Base-by-base conservation (phyloP, 257 asterid species). In the Avicennia marina region DNA sequence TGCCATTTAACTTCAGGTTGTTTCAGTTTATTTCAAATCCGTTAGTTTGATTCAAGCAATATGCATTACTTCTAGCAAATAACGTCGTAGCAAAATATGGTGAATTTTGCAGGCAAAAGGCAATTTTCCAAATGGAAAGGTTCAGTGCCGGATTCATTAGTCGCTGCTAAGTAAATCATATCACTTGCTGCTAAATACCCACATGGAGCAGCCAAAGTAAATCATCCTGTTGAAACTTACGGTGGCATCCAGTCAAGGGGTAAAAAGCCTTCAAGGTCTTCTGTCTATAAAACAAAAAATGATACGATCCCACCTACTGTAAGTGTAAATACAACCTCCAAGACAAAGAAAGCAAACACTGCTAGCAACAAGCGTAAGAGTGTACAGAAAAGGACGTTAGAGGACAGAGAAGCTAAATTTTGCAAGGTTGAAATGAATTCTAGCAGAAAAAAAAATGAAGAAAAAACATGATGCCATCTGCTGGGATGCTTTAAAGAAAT, bases 161-260 rank as follows among this genome's bases (percentile, higher is more conserved):
- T n/a, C n/a, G n/a, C n/a, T n/a, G n/a, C n/a, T n/a, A n/a, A n/a
- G n/a, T n/a, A n/a, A n/a, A n/a, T 56, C 70, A 69, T 69, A 42
- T 63, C 58, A 2, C 71, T 70, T 27, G 76, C 76, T 27, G 62
- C 75, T 22, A 63, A 54, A 22, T 69, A 38, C 24, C 74, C 69
- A 9, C 36, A 4, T 19, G n/a, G 20, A 32, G 26, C 43, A 16
- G 10, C 9, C 39, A 33, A 12, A 47, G 18, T 11, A 60, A 32
- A 48, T 18, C 0, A 11, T 20, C 31, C 44, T 2, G 16, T 15
- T 20, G 32, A 54, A 38, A 3, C 47, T 33, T 19, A 6, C 40
- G 11, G 11, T 12, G 33, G 29, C 20, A 12, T 15, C 26, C 53
- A 8, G 13, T 18, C 21, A 11, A 15, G 6, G 1, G 39, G 19